Percentiles rank a stretch among this genome's conserved stretches.
phyloP scores from a whole-genome alignment of 768 basidiomycete genomes.

The Pulveroboletus sp. region DNA sequence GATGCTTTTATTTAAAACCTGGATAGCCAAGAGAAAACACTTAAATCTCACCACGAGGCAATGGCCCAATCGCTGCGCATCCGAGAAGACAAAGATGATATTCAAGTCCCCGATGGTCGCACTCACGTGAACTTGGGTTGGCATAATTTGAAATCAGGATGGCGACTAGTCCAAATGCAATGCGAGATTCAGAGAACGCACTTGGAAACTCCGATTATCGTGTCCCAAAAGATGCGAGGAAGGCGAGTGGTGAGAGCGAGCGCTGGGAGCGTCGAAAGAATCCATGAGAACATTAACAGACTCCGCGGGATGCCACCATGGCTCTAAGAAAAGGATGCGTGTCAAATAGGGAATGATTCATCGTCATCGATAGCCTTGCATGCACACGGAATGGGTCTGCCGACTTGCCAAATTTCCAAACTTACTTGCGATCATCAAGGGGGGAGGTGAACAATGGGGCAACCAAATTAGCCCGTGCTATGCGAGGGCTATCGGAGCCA shows the following conservation, averaged over 20 bases:
- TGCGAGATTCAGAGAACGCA: not conserved
- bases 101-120: not conserved
- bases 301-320: constrained; percentile 3
- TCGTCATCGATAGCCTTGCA: not conserved
- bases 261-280: not conserved
- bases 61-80: constrained; percentile 9
- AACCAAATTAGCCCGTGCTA: constrained; percentile 2
- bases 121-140: not conserved
- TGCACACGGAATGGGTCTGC: not conserved
- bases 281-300: not conserved
- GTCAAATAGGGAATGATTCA: not conserved
- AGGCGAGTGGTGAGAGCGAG: not conserved
- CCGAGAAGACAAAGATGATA: constrained; percentile 9
- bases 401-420: not conserved
- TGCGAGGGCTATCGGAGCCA: not conserved
- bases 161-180: not conserved
- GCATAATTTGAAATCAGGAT: not conserved
- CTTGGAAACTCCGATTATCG: not conserved
- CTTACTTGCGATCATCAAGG: constrained; percentile 18
- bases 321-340: not conserved
- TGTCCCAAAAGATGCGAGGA: not conserved
- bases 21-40: constrained; percentile 12
- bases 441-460: not conserved
- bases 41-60: not conserved
- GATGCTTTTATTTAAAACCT: constrained; percentile 1